Conservation (phyloP, 306 rosid species). For the Dalbergia cochinchinensis region DNA sequence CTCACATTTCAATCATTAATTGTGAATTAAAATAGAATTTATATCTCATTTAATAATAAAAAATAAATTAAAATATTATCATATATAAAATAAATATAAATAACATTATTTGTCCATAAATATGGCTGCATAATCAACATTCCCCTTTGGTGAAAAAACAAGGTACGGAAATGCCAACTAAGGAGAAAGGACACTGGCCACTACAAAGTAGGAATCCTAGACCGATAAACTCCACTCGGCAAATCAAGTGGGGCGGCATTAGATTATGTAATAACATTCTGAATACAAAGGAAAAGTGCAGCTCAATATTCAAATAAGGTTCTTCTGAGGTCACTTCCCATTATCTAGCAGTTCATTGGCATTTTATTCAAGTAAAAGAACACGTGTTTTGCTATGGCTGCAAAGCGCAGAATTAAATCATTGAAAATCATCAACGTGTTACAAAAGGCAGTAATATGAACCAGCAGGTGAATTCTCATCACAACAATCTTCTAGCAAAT, state of each 20-base stretch:
- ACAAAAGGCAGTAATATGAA: background rate
- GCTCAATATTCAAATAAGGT: background rate
- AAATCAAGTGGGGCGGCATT: constrained; percentile 54
- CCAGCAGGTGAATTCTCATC: background rate
- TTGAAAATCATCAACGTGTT: background rate
- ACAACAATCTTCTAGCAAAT: background rate
- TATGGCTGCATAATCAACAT: no score
- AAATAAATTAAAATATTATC: no score
- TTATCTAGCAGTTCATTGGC: background rate
- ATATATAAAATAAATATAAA: no score
- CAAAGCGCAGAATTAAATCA: background rate
- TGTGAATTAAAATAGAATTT: no score
- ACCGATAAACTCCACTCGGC: constrained; percentile 21
- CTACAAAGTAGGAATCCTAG: background rate
- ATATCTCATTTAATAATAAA: no score
- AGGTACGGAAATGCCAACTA: no score
- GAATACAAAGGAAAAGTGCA: background rate
- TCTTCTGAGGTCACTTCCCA: constrained; percentile 25
- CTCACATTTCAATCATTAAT: no score
- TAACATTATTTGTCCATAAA: no score
- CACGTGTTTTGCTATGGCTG: constrained; percentile 15
- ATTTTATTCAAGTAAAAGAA: background rate
- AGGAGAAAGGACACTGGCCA: no score
- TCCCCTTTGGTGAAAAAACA: no score
- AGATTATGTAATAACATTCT: background rate